Percentiles rank a stretch among this genome's conserved stretches.
phyloP scores from a whole-genome alignment of 192 early-diverging fungal species.

The Coemansia sp. region DNA sequence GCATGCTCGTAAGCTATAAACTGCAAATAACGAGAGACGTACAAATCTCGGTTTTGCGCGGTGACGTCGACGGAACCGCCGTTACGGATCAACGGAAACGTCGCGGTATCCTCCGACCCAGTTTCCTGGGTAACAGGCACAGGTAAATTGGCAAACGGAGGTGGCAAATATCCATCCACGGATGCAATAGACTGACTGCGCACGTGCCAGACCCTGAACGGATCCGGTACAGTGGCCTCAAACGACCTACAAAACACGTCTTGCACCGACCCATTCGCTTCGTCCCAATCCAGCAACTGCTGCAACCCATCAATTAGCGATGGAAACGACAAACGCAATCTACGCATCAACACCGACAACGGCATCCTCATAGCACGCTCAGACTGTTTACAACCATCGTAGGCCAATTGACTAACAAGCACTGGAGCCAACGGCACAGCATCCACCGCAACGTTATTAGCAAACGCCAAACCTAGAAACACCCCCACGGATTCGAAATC shows the following conservation, averaged over 20 bases:
- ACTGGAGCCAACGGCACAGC: constrained; percentile 72
- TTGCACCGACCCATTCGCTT: constrained; percentile 64
- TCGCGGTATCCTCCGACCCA: constrained; percentile 24
- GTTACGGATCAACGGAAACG: constrained; percentile 61
- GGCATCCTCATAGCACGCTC: constrained; percentile 22
- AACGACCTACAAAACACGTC: constrained; percentile 83
- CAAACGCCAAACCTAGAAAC: constrained; percentile 88
- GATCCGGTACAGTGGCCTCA: constrained; percentile 73
- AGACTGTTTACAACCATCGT: constrained; percentile 15
- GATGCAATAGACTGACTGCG: not conserved
- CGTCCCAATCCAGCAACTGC: constrained; percentile 78
- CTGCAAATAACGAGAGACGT: constrained; percentile 69
- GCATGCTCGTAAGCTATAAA: constrained; percentile 68
- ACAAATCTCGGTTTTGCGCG: constrained; percentile 68
- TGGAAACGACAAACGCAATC: constrained; percentile 49
- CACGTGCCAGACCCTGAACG: constrained; percentile 16
- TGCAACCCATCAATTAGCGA: constrained; percentile 72
- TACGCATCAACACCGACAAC: constrained; percentile 52
- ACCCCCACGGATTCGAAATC: constrained; percentile 86
- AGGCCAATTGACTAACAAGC: constrained; percentile 67
- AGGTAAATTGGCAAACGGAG: constrained; percentile 14
- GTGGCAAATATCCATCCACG: not conserved
- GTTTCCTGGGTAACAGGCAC: not conserved
- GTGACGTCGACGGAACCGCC: constrained; percentile 76
- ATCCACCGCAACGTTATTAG: constrained; percentile 72